Conservation (phyloP, 1,284 basidiomycete species). For the Tremellales sp. region DNA sequence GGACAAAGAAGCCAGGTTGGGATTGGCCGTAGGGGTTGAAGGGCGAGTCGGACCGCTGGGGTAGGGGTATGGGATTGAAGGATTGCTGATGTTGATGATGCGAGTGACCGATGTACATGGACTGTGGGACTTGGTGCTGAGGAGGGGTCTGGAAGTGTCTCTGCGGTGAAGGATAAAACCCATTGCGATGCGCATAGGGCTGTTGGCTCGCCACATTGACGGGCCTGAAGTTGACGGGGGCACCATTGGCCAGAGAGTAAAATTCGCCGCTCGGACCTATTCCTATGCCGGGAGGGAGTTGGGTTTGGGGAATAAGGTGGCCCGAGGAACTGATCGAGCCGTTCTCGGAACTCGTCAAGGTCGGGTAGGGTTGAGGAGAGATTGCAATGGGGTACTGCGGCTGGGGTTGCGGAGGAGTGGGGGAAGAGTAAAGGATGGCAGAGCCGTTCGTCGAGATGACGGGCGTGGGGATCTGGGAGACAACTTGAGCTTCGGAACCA, state of each 20-base stretch:
- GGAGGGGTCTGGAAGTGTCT: slow-evolving; percentile 3
- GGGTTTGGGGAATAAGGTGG: slow-evolving; percentile 4
- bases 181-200: slow-evolving; percentile 1
- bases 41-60: no score
- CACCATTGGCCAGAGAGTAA: slow-evolving; percentile 72
- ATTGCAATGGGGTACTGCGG: not conserved
- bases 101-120: slow-evolving; percentile 5
- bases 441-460: slow-evolving; percentile 7
- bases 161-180: slow-evolving; percentile 6
- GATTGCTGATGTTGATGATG: slow-evolving; percentile 10
- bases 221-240: slow-evolving; percentile 57
- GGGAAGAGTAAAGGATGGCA: slow-evolving; percentile 13
- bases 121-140: not conserved
- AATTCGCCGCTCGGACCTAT: slow-evolving; percentile 67
- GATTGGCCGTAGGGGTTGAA: slow-evolving; percentile 11
- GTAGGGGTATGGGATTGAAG: not conserved
- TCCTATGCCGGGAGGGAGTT: slow-evolving; percentile 66
- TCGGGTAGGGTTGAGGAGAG: slow-evolving; percentile 15
- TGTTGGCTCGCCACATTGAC: no score
- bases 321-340: slow-evolving; percentile 24
- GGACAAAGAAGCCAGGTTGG: slow-evolving; percentile 25
- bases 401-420: slow-evolving; percentile 2
- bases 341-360: slow-evolving; percentile 26
- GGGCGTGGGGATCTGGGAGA: slow-evolving; percentile 1
- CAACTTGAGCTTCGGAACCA: no score